Evolutionary conservation across 2,329 filamentous ascomycete genomes (phyloP), one percentile per base, ranked within the genome.

Genomic region (Colletotrichum incanum): DNA sequence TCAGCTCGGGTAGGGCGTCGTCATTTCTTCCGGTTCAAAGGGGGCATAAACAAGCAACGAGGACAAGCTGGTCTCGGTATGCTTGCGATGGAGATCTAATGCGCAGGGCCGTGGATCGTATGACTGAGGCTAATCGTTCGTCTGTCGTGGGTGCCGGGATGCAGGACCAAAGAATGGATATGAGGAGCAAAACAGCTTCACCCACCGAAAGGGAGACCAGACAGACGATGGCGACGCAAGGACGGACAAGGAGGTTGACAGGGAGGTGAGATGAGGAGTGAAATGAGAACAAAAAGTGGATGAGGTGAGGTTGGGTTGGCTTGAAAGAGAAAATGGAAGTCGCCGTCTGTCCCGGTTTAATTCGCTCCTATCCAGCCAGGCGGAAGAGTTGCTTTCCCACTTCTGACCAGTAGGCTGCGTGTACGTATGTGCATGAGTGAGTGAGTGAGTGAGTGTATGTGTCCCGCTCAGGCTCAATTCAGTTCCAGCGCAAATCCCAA

Each of bases 1-100:
- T 73, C 71, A 71, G 61, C 71, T 71, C 49, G 43, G 56, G 67
- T 43, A 37, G 55, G 34, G 71, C 71, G 67, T 71, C 71, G 71
- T 73, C 71, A 73, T 73, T 28, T 71, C 67, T 71, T 61, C 43
- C 23, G 67, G 39, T 62, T 55, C 47, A 72, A 71, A 61, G 62
- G 59, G 43, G 64, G 54, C 41, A 60, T 41, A 63, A 63, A 31
- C 34, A 63, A 63, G 60, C 60, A 50, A 52, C 34, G 34, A 63
- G 47, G 60, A 63, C 14, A 41, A 34, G 47, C 45, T 18, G n/a
- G 60, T 28, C 60, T 50, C 28, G 31, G 47, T 26, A 63, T 23
- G 47, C 34, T 16, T 45, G 60, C 37, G 45, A 45, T 62, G 47
- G 47, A 39, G 45, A 52, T 63, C 41, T n/a, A 28, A 52, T 63